phyloP scores from a whole-genome alignment of 2,329 filamentous ascomycete species.

The Botrytis galanthina region DNA sequence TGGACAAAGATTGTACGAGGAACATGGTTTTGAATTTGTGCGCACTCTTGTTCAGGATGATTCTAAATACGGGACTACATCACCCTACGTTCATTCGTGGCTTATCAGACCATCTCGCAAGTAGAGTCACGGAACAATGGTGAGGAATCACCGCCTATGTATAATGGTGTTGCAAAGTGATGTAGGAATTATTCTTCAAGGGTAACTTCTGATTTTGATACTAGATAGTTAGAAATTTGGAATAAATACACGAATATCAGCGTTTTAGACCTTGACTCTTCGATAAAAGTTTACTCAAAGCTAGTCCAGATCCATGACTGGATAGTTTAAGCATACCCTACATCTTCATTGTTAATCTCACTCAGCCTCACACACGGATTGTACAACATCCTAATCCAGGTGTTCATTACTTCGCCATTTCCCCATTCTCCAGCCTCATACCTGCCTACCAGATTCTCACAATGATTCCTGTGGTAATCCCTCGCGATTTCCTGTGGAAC shows the following conservation, averaged over 20 bases:
- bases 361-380: neutral
- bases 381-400: neutral
- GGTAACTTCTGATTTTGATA: neutral
- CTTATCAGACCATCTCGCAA: neutral
- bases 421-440: neutral
- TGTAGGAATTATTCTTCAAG: fast-evolving
- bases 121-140: neutral
- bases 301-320: neutral
- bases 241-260: neutral
- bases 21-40: neutral
- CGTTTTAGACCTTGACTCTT: neutral
- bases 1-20: neutral
- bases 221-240: neutral
- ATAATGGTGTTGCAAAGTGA: neutral
- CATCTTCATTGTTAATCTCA: neutral
- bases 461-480: neutral
- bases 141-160: neutral
- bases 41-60: neutral
- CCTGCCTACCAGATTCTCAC: neutral
- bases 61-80: neutral
- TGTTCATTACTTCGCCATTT: neutral
- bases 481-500: neutral
- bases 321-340: neutral
- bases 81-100: neutral
- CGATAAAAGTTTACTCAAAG: neutral